These are phyloP conservation scores for Colletotrichum cordylinicola DNA, from an alignment of 2,329 filamentous ascomycete genomes.

Conservation along the genomic window DNA sequence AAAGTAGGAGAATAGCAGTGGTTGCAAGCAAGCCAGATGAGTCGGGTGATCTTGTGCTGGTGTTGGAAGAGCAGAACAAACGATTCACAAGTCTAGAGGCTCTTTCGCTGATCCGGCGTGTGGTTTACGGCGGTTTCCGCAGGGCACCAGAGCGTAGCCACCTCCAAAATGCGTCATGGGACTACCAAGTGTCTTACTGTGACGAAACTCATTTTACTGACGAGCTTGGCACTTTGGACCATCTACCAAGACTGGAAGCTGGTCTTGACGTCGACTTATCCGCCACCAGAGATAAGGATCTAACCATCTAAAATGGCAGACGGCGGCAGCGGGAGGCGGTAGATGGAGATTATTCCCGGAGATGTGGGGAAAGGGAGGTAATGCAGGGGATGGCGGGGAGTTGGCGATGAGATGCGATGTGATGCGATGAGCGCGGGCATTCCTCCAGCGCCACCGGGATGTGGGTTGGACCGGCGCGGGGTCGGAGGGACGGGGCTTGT, in stretches of 20 bases:
- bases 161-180: background rate
- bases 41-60: background rate
- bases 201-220: background rate
- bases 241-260: background rate
- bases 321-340: background rate
- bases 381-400: background rate
- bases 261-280: background rate
- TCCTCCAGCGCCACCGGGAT: background rate
- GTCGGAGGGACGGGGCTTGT: background rate
- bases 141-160: background rate
- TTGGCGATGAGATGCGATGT: background rate
- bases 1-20: background rate
- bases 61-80: background rate
- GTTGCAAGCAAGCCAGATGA: background rate
- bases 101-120: background rate
- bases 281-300: background rate
- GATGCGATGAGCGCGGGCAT: background rate
- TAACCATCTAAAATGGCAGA: background rate
- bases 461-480: background rate
- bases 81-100: background rate
- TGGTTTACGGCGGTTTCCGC: background rate
- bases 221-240: background rate
- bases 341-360: background rate
- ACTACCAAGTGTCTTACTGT: background rate
- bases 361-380: background rate